A percentile compares a stretch with the other conserved stretches of the same genome.
Conservation (phyloP, 305 asterid genomes). For the Withania somnifera region DNA sequence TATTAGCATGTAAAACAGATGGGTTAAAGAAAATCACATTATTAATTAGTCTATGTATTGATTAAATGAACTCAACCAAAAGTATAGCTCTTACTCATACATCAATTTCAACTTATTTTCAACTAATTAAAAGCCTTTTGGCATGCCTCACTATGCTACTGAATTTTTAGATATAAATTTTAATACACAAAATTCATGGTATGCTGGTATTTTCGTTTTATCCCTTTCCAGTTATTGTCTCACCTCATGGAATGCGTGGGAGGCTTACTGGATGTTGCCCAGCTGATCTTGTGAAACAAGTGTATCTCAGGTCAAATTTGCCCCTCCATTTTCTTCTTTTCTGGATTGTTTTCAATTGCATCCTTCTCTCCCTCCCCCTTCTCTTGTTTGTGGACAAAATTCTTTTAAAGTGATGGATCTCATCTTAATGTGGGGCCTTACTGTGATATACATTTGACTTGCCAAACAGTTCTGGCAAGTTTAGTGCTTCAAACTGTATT, state of each 20-base stretch:
- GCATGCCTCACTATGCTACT: background rate
- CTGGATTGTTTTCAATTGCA: background rate
- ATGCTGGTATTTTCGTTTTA: conserved; percentile 2
- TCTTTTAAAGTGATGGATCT: background rate
- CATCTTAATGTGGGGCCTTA: background rate
- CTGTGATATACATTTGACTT: conserved; percentile 7
- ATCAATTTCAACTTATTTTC: background rate
- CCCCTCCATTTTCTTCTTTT: background rate
- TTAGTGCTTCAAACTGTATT: conserved; percentile 61
- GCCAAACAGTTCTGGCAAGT: conserved; percentile 69
- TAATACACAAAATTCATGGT: background rate
- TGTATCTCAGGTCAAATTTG: conserved; percentile 64
- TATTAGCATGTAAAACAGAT: background rate
- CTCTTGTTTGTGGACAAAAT: background rate
- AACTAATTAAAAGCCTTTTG: background rate
- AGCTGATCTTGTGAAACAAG: conserved; percentile 93
- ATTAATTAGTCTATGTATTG: background rate
- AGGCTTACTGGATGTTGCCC: conserved; percentile 90
- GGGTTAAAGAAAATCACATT: background rate
- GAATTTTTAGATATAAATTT: background rate
- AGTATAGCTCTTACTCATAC: background rate
- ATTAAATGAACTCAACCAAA: background rate
- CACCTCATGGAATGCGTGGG: conserved; percentile 99
- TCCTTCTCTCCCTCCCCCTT: background rate
- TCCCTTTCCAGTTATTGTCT: conserved; percentile 61